Conservation (phyloP, 176 grass and related monocot genomes). For the Paspalum notatum region DNA sequence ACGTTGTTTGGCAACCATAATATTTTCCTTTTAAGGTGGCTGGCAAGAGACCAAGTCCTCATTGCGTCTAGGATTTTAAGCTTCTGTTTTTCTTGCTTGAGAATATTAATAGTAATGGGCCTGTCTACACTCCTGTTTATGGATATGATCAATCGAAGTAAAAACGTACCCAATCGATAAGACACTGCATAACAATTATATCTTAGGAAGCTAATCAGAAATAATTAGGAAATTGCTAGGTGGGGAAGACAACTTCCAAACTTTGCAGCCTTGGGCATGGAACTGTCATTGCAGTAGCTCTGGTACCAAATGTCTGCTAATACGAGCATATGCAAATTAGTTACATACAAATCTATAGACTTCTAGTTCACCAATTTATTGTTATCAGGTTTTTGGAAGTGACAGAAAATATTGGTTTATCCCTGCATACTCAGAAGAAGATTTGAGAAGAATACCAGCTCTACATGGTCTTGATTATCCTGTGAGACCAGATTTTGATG, state of each 20-base stretch:
- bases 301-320: not conserved
- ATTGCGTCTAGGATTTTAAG: not conserved
- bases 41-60: not conserved
- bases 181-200: not conserved
- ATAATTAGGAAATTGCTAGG: not conserved
- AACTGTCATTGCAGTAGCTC: not conserved
- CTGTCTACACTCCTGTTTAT: not conserved
- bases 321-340: not conserved
- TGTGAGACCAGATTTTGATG: slow-evolving; percentile 64
- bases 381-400: slow-evolving; percentile 74
- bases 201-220: slow-evolving; percentile 15
- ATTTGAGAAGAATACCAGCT: slow-evolving; percentile 80
- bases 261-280: not conserved
- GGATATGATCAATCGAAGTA: not conserved
- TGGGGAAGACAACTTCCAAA: not conserved
- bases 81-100: not conserved
- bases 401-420: slow-evolving; percentile 93
- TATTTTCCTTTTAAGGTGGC: not conserved
- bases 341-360: not conserved
- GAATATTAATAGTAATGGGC: not conserved
- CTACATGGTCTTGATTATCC: slow-evolving; percentile 91
- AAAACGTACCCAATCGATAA: not conserved
- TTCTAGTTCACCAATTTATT: slow-evolving; percentile 9
- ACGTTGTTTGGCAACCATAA: not conserved
- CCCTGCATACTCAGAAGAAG: slow-evolving; percentile 87